phyloP scores from a whole-genome alignment of 306 rosid genomes.

The Trifolium dubium region DNA sequence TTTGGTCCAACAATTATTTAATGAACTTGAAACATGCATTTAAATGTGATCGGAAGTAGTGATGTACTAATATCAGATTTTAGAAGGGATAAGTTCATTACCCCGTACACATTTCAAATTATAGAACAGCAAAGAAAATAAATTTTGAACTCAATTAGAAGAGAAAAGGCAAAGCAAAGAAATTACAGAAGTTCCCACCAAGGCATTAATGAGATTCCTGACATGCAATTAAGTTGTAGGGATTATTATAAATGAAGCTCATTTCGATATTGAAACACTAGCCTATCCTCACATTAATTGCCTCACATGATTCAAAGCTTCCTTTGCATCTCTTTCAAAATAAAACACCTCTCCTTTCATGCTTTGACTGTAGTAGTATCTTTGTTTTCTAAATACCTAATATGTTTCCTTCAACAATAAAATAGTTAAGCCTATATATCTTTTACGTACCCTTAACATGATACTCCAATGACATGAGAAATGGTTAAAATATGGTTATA shows the following conservation, averaged over 20 bases:
- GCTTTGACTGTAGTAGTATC: constrained; percentile 38
- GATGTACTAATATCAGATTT: too few relatives aligned
- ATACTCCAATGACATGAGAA: background rate
- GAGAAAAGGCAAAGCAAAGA: background rate
- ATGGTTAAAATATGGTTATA: too few relatives aligned
- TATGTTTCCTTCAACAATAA: background rate
- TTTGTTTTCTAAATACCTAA: background rate
- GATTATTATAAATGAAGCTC: constrained; percentile 63
- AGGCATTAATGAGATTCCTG: constrained; percentile 68
- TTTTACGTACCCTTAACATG: background rate
- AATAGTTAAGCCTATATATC: background rate
- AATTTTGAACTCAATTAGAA: too few relatives aligned
- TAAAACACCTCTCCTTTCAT: constrained; percentile 51
- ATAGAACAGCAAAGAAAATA: too few relatives aligned
- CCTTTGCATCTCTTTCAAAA: constrained; percentile 58
- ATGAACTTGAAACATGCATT: too few relatives aligned
- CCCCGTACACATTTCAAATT: too few relatives aligned
- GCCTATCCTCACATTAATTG: constrained; percentile 60
- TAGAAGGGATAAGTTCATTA: too few relatives aligned
- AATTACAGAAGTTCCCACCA: constrained; percentile 29
- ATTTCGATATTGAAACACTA: constrained; percentile 53
- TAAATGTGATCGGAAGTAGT: too few relatives aligned
- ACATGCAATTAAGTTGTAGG: constrained; percentile 59
- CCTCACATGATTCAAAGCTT: constrained; percentile 69
- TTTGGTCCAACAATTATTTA: too few relatives aligned